Base-by-base conservation (phyloP, 768 basidiomycete genomes). In the Amanita fuliginea region DNA sequence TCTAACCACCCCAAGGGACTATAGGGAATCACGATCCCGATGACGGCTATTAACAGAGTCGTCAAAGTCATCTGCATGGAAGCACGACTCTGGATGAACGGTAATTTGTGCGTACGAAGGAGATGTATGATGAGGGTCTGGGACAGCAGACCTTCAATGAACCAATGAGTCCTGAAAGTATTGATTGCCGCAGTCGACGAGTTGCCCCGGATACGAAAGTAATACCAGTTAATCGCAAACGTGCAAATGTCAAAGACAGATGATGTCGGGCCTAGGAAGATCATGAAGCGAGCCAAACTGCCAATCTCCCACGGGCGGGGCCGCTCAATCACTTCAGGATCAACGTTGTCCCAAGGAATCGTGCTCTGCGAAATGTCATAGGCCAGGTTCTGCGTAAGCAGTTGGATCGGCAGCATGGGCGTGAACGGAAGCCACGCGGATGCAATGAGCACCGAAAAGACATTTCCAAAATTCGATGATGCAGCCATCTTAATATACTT, bases 401-500 rank as follows among this genome's bases (percentile, higher is more conserved):
- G 32, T 33, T 66, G 64, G 32, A 66, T 32, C 9, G 67, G 63
- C 21, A 60, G 49, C 67, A 66, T 67, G 2, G 66, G 65, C 40
- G 67, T 60, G 44, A 67, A 68, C 22, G 65, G 66, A 24, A 66
- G 28, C 66, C 66, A 66, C 42, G 64, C 65, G 28, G 65, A 68
- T 41, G 65, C 66, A 35, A 67, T 62, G 62, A 32, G 19, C 32
- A 40, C 11, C 10, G 44, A 47, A 16, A 48, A 65, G 59, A 53
- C 68, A 67, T 54, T 46, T 22, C 45, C 34, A 46, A 46, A 46
- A 3, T 66, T 66, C 1, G 64, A 66, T 7, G 64, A 67, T 19
- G 61, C 62, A 16, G 64, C 63, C 64, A 66, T 66, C 49, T 66
- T 66, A 52, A 67, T 67, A 33, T 67, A 67, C 52, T 66, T 66